These are phyloP conservation scores for Talaromyces sp. DNA, from an alignment of 2,329 filamentous ascomycete genomes.

Conservation along the genomic window DNA sequence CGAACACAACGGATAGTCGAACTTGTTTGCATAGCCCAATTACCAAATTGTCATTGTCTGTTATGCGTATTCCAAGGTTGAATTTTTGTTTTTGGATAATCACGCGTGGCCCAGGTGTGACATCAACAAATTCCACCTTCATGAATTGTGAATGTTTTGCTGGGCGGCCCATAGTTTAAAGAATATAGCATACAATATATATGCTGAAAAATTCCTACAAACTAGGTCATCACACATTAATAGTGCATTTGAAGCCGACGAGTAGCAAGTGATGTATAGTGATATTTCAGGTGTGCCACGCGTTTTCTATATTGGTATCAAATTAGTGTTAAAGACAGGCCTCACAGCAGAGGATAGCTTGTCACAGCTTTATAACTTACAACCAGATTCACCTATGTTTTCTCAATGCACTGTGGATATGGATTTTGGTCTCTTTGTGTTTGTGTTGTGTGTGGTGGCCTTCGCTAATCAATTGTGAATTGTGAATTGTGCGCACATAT, in stretches of 20 bases:
- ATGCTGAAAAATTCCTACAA: background rate
- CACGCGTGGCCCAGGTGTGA: background rate
- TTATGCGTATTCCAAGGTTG: background rate
- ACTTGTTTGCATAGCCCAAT: background rate
- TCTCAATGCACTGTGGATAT: background rate
- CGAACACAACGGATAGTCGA: background rate
- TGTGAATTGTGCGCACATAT: background rate
- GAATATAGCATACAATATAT: background rate
- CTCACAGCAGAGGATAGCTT: background rate
- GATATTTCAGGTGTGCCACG: background rate
- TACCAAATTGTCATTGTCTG: background rate
- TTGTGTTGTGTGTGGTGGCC: background rate
- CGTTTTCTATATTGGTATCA: background rate
- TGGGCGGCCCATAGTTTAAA: background rate
- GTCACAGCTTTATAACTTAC: background rate
- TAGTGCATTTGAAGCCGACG: background rate
- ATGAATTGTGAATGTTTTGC: background rate
- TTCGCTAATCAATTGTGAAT: background rate
- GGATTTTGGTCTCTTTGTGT: background rate
- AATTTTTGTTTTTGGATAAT: background rate
- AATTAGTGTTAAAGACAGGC: background rate
- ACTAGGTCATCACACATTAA: background rate
- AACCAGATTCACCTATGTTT: background rate
- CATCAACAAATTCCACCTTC: background rate
- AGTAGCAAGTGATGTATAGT: background rate